Evolutionary conservation across 106 monocot genomes (phyloP).

Genomic region (Acorus gramineus): DNA sequence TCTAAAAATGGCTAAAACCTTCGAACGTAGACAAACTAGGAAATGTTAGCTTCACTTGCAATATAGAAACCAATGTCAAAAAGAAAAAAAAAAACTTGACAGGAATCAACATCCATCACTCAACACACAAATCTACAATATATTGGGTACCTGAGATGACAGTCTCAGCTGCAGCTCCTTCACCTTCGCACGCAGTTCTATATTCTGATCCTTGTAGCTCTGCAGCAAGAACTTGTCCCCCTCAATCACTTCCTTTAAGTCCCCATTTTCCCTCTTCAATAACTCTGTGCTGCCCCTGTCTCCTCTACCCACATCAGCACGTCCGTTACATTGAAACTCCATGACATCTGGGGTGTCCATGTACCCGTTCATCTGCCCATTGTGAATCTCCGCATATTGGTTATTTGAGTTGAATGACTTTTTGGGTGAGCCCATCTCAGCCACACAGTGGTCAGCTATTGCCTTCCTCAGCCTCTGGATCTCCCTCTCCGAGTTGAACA

Average conservation of each 20-base stretch:
- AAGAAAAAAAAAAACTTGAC: not conserved
- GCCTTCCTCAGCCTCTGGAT: conserved; percentile 25
- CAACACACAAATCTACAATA: conserved; percentile 13
- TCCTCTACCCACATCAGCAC: conserved; percentile 3
- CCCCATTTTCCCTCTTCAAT: conserved; percentile 29
- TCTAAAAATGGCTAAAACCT: no score
- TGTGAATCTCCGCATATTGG: conserved; percentile 14
- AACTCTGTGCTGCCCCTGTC: conserved; percentile 19
- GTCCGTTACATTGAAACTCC: conserved; percentile 5
- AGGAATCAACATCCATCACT: not conserved
- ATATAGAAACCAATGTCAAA: no score
- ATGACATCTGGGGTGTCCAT: conserved; percentile 2
- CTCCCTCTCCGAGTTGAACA: conserved; percentile 29
- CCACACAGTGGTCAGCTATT: conserved; percentile 27
- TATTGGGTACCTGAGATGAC: conserved; percentile 27
- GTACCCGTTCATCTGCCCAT: conserved; percentile 28
- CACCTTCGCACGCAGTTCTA: conserved; percentile 25
- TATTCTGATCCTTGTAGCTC: conserved; percentile 43
- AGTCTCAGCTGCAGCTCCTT: conserved; percentile 35
- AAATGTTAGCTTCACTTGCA: no score
- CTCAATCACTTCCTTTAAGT: conserved; percentile 44
- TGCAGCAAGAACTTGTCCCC: conserved; percentile 40
- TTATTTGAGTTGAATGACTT: conserved; percentile 1
- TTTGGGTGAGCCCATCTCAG: conserved; percentile 9
- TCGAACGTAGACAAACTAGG: no score